These are phyloP conservation scores for Amyloporia xantha DNA, from an alignment of 768 basidiomycete genomes.

Conservation along the genomic window DNA sequence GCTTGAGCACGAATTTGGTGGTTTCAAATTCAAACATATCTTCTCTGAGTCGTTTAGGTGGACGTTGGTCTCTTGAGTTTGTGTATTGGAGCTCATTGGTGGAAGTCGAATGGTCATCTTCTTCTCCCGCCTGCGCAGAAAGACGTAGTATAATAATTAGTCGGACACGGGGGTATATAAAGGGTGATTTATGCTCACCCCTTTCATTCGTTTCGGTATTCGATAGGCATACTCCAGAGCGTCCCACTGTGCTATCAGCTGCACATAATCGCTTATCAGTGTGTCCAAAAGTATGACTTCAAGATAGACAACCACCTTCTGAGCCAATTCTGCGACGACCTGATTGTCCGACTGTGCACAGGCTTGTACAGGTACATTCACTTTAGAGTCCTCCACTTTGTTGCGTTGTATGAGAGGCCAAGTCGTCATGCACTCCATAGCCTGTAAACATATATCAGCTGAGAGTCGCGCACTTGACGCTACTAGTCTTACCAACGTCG, in stretches of 20 bases:
- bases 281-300: neutral
- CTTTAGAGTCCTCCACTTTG: conserved; percentile 81
- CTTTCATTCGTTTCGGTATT: conserved; percentile 70
- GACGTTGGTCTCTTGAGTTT: conserved; percentile 10
- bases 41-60: conserved; percentile 11
- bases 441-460: conserved; percentile 28
- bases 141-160: neutral
- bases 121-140: conserved; percentile 24
- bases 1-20: conserved; percentile 18
- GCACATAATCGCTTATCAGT: neutral
- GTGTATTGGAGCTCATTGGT: neutral
- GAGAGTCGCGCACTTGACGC: neutral
- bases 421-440: conserved; percentile 56
- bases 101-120: conserved; percentile 2
- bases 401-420: conserved; percentile 87
- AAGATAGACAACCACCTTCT: conserved; percentile 39
- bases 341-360: conserved; percentile 52
- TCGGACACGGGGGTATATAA: too few relatives aligned
- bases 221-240: conserved; percentile 71
- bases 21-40: conserved; percentile 10
- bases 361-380: conserved; percentile 50
- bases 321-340: conserved; percentile 48
- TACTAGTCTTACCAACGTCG: conserved; percentile 50
- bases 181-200: conserved; percentile 27
- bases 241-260: conserved; percentile 82